These are phyloP conservation scores for Leersia perrieri DNA, from an alignment of 176 grass and related monocot species.

Conservation along the genomic window DNA sequence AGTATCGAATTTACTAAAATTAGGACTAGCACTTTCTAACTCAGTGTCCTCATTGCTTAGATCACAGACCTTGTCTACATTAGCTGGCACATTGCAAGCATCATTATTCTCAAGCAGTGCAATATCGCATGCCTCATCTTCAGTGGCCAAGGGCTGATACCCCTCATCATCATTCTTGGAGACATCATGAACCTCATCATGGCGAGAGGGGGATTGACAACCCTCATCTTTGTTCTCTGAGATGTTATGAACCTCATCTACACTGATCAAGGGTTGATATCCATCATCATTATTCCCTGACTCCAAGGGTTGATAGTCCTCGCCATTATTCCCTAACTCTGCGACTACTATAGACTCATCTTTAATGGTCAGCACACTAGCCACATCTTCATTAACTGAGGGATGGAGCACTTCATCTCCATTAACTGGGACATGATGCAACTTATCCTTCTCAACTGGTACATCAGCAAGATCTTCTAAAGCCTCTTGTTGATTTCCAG, in stretches of 20 bases:
- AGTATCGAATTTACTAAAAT: conserved; percentile 60
- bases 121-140: conserved; percentile 22
- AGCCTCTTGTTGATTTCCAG: conserved; percentile 18
- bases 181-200: conserved; percentile 9
- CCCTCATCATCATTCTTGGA: not conserved
- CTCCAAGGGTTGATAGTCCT: not conserved
- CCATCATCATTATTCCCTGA: conserved; percentile 1
- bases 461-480: conserved; percentile 27
- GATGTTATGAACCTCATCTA: not conserved
- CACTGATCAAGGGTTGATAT: conserved; percentile 1
- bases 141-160: conserved; percentile 26
- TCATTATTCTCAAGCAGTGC: conserved; percentile 28
- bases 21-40: conserved; percentile 26
- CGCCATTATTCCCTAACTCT: conserved; percentile 3
- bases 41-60: not conserved
- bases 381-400: conserved; percentile 30
- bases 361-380: conserved; percentile 6
- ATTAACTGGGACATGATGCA: conserved; percentile 20
- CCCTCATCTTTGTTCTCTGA: not conserved
- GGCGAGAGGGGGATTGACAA: conserved; percentile 9
- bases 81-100: not conserved
- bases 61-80: conserved; percentile 23
- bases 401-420: conserved; percentile 20
- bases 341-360: not conserved
- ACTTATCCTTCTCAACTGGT: conserved; percentile 13